Percentiles rank a stretch among this genome's conserved stretches.
phyloP scores from a whole-genome alignment of 495 filamentous ascomycete genomes.

The Cenococcum geophilum region DNA sequence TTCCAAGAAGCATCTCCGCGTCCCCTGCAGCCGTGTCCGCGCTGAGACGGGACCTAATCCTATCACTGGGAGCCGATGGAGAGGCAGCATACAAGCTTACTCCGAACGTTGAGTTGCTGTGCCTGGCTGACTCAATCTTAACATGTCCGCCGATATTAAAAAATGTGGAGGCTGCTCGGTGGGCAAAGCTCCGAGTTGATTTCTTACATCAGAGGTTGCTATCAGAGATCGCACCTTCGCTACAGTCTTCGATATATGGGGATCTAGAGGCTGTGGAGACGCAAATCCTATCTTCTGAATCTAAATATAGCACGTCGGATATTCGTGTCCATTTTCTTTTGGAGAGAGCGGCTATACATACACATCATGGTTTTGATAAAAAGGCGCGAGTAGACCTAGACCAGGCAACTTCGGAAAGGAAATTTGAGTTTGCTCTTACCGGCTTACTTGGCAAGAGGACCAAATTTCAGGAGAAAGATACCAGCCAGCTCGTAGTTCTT shows the following conservation, averaged over 20 bases:
- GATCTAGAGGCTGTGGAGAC: constrained; percentile 45
- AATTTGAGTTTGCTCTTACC: constrained; percentile 77
- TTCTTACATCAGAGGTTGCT: constrained; percentile 87
- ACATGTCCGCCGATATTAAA: constrained; percentile 44
- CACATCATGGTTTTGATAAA: constrained; percentile 75
- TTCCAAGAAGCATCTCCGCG: constrained; percentile 41
- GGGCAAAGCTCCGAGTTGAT: constrained; percentile 60
- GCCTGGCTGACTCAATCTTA: constrained; percentile 65
- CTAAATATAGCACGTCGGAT: not conserved
- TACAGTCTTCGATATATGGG: constrained; percentile 54
- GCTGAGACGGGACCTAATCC: constrained; percentile 51
- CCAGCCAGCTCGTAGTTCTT: constrained; percentile 85
- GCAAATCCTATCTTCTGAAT: constrained; percentile 36
- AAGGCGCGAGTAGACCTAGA: constrained; percentile 67
- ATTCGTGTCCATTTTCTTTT: constrained; percentile 57
- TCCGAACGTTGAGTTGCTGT: constrained; percentile 74
- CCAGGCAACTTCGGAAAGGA: constrained; percentile 54
- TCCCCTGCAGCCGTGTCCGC: constrained; percentile 28
- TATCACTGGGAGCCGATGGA: constrained; percentile 70
- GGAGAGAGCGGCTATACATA: constrained; percentile 75
- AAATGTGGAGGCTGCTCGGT: constrained; percentile 35
- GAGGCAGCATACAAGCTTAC: constrained; percentile 79
- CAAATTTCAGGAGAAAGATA: constrained; percentile 82
- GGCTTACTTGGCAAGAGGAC: constrained; percentile 87
- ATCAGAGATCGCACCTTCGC: constrained; percentile 62